Evolutionary conservation across 1,284 basidiomycete species (phyloP), one percentile per base, ranked within the genome.

Genomic region (Marasmius oreades): DNA sequence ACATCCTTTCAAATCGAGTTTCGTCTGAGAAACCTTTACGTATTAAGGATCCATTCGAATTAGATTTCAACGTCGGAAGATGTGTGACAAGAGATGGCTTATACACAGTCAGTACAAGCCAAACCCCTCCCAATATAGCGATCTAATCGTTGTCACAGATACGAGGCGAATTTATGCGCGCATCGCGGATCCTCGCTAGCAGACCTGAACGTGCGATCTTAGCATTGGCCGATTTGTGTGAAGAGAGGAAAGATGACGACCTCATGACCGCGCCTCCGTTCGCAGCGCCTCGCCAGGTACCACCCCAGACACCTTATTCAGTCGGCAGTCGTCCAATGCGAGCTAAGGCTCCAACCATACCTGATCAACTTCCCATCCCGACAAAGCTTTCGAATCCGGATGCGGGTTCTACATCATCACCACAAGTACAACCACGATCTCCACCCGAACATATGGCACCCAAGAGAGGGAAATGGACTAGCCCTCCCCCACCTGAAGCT

Each of bases 161-260:
- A 66, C 93, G 96, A 8, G 96, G 96, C 51, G 96, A 98, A 76
- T 97, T 98, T 70, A 98, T 98, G 93, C 88, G 96, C 39, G 96
- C 95, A 10, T 88, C 89, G 26, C 84, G 95, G 50, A 91, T 95
- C 55, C 75, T 95, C 31, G 80, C 86, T 2, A 74, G 79, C 62
- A 85, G 92, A 10, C 92, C 91, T 0, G 90, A 93, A 53, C 85
- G 92, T 50, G 91, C 92, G 1, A 83, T 92, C 24, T 70, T 89
- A 12, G 90, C 91, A 3, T 77, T 95, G 20, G 85, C 92, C 2
- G 88, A 93, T 63, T 79, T 95, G 12, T 95, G 93, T 66, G 90
- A 90, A 66, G 90, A 92, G 66, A 83, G 88, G 26, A 78, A 80
- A 57, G 81, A 80, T 22, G 82, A 86, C 61, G 79, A 81, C 56